Evolutionary conservation across 2,329 filamentous ascomycete genomes (phyloP).

Genomic region (Orbilia brochopaga): DNA sequence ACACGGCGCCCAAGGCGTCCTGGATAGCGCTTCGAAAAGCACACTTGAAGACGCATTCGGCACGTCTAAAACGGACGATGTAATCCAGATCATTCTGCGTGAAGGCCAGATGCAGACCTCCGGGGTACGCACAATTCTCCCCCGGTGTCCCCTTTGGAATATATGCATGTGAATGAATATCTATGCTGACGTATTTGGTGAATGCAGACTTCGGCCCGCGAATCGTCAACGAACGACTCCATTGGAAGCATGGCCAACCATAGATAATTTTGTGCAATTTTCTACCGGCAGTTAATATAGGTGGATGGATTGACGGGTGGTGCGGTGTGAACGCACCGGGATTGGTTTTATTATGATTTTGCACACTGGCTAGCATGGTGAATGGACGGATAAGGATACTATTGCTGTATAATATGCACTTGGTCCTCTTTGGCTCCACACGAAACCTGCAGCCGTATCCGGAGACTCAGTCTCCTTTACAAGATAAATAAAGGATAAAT

Average conservation of each 20-base stretch:
- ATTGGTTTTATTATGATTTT: no score
- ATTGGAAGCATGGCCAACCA: constrained; percentile 38
- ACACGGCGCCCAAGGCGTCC: constrained; percentile 38
- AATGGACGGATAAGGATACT: no score
- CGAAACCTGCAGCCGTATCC: no score
- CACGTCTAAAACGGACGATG: constrained; percentile 25
- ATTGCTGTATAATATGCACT: no score
- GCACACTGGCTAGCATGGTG: no score
- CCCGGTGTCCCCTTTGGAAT: not conserved
- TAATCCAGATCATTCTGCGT: constrained; percentile 33
- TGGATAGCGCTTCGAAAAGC: constrained; percentile 40
- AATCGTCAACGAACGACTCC: constrained; percentile 41
- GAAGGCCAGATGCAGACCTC: constrained; percentile 29
- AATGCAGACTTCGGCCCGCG: constrained; percentile 17
- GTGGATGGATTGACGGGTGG: not conserved
- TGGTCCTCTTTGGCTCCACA: no score
- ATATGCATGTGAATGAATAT: no score
- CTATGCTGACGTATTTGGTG: constrained; percentile 7
- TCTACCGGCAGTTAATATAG: not conserved
- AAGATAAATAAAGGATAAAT: no score
- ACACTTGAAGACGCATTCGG: constrained; percentile 33
- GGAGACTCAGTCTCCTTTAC: no score
- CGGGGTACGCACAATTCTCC: constrained; percentile 16
- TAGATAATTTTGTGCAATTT: no score
- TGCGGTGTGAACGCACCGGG: no score